Base-by-base conservation (phyloP, 352 stramenopile genomes). In the Globisporangium abappressorium region DNA sequence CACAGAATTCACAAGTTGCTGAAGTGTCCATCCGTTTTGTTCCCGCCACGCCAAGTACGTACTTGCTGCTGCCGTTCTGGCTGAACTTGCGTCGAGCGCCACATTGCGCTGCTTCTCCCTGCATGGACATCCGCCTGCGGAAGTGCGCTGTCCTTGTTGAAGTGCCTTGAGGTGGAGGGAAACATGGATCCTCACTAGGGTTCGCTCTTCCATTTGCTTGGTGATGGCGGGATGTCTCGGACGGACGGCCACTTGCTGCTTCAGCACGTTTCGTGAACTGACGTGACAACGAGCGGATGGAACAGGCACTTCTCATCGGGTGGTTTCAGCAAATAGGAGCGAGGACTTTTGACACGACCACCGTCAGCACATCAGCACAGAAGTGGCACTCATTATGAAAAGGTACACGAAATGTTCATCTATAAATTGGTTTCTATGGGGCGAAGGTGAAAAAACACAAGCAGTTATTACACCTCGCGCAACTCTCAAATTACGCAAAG, bases 401-500 rank as follows among this genome's bases (percentile, higher is more conserved):
- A n/a, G 18, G 15, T 59, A 2, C 26, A 59, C 26, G 34, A 36
- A 58, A 34, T 15, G 14, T 41, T 38, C 6, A 22, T 59, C 54
- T 59, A 59, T 59, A 59, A 41, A 41, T 59, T 20, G 38, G 26
- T 43, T 30, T 66, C 61, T 66, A 66, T 66, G 24, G 22, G 12
- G 34, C 5, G 15, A 18, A 38, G n/a, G 20, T 6, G 11, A 3
- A 18, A 57, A 30, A 15, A 20, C 4, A 20, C 18, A 22, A 28
- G 12, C 7, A 36, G 11, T 8, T 12, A 5, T 26, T 26, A 5
- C 51, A 57, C 9, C 22, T 28, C 36, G 11, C 36, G 36, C 43
- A 36, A 12, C 26, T 18, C 1, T 49, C 43, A 22, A 47, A 4
- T 76, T 62, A 89, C 33, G 74, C 77, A 47, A 90, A 91, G 65